Evolutionary conservation across 2,329 filamentous ascomycete genomes (phyloP), one percentile per base, ranked within the genome.

Genomic region (Fragosphaeria purpurea): DNA sequence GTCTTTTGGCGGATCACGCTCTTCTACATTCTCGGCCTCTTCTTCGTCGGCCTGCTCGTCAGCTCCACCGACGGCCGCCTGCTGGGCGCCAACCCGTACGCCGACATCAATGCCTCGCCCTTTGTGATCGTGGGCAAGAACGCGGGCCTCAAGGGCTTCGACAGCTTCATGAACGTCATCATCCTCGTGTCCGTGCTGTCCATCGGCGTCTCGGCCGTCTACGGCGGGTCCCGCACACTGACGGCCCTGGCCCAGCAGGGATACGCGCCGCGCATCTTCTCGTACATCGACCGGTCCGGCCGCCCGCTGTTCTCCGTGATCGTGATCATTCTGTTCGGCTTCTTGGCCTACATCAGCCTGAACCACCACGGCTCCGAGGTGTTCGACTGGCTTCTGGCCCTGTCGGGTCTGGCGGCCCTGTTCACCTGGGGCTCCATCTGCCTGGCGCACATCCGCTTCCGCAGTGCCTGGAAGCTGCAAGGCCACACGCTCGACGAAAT

Each of bases 361-460:
- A 61, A 65, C 44, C 58, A 67, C 0, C 66, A 67, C 1, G 76
- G 76, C 30, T 62, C 60, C 1, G 67, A 65, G 0, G 73, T 85
- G 30, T 84, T 86, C 52, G 70, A 75, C 59, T 86, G 83, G 83
- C 72, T 87, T 4, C 71, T 79, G 32, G 77, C 82, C 7, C 67
- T 86, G 12, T 83, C 80, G 0, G 82, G 79, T 47, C 69, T 86
- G 5, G 76, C 77, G 9, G 76, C 79, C 10, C 71, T 86, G 42
- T 85, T 84, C 62, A 81, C 81, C 9, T 87, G 82, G 82, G 81
- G 75, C 13, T 83, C 78, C 40, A 84, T 86, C 58, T 85, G 81
- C 59, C 66, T 83, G 4, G 73, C 80, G 3, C 83, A 86, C 59
- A 84, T 86, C 60, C 80, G 83, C 22, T 85, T 86, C 72, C 79